phyloP scores from a whole-genome alignment of 495 filamentous ascomycete genomes.

The Geoglossum glabrum region DNA sequence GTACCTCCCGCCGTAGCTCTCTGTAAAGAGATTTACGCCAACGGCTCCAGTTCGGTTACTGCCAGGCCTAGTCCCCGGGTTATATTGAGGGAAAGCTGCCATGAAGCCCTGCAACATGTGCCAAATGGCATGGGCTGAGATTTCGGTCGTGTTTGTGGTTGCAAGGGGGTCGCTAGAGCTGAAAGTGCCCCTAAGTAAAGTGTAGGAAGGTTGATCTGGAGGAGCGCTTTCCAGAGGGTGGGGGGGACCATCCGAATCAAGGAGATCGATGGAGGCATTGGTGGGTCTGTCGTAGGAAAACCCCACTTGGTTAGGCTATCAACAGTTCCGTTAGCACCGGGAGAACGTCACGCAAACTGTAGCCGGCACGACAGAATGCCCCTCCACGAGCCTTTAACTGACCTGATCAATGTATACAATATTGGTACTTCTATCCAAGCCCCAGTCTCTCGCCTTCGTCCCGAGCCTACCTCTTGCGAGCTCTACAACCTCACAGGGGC shows the following conservation, averaged over 20 bases:
- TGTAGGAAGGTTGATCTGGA: slow-evolving; percentile 18
- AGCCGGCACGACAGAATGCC: no score
- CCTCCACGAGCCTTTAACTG: not conserved
- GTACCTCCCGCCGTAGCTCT: slow-evolving; percentile 29
- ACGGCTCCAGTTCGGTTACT: slow-evolving; percentile 19
- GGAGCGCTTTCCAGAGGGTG: slow-evolving; percentile 10
- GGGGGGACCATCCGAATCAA: slow-evolving; percentile 9
- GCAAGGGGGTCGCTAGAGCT: slow-evolving; percentile 27
- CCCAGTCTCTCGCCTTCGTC: slow-evolving; percentile 18
- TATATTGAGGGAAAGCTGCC: slow-evolving; percentile 44
- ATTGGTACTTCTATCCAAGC: slow-evolving; percentile 22
- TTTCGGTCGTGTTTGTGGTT: slow-evolving; percentile 45
- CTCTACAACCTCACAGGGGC: slow-evolving; percentile 22
- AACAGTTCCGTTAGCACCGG: not conserved
- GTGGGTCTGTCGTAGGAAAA: slow-evolving; percentile 22
- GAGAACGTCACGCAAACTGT: not conserved
- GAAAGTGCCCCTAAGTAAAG: slow-evolving; percentile 44
- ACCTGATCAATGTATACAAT: slow-evolving; percentile 22
- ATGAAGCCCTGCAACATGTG: slow-evolving; percentile 52
- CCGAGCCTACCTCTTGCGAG: slow-evolving; percentile 16
- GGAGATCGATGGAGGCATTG: slow-evolving; percentile 20
- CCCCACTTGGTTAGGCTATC: slow-evolving; percentile 18
- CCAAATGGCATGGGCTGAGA: slow-evolving; percentile 43
- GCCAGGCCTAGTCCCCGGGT: slow-evolving; percentile 25
- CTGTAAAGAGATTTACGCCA: slow-evolving; percentile 23